Evolutionary conservation across 331 rosid genomes (phyloP), one percentile per base, ranked within the genome.

Genomic region (Telfairia occidentalis): DNA sequence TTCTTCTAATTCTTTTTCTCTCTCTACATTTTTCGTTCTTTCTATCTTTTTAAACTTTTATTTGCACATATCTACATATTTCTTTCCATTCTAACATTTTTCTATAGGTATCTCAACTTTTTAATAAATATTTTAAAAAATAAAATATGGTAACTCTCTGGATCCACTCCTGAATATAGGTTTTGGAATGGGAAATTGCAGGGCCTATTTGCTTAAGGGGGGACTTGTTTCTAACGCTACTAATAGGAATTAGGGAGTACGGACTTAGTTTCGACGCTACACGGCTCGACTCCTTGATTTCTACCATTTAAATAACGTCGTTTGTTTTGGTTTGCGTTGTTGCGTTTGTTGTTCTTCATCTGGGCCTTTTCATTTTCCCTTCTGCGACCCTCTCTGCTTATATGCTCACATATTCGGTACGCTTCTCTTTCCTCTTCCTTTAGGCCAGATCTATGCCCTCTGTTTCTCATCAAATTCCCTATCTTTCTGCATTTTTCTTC

Each of bases 181-280:
- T n/a, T n/a, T n/a, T n/a, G n/a, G n/a, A n/a, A n/a, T n/a, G n/a
- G n/a, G n/a, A n/a, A n/a, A n/a, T n/a, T n/a, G n/a, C n/a, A n/a
- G n/a, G n/a, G n/a, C n/a, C n/a, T n/a, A n/a, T n/a, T n/a, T n/a
- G n/a, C n/a, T n/a, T n/a, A n/a, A n/a, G n/a, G n/a, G 72, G 12
- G 72, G 60, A 71, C 60, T 72, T 50, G 19, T 6, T 48, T 72
- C 21, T 18, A 49, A 72, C 63, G 76, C 76, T 53, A 50, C 76
- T 53, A 50, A 74, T 69, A 24, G 55, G 55, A 49, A 11, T 67
- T 67, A 67, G 29, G 1, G 54, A 71, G 75, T 48, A 45, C 28
- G 77, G 53, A 55, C 53, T 74, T 52, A 16, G 5, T 29, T 29
- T 73, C 45, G 46, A 73, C 76, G 64, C 76, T 73, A 73, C 76